phyloP scores from a whole-genome alignment of 2,329 filamentous ascomycete genomes.

The Colletotrichum orbiculare region DNA sequence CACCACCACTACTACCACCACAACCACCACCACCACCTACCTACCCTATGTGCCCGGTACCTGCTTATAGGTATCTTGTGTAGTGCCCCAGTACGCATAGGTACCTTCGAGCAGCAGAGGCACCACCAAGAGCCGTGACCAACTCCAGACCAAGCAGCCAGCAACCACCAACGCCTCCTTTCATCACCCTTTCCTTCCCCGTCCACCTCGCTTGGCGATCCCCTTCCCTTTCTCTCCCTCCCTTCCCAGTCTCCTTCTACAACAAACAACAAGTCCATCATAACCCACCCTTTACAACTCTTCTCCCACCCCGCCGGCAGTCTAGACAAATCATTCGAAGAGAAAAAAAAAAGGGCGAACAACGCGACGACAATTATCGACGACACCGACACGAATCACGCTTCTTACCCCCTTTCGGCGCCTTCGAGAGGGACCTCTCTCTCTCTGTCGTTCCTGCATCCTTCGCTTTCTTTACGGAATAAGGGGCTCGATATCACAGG shows the following conservation, averaged over 20 bases:
- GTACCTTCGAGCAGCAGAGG: too few relatives aligned
- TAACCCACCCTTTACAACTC: slow-evolving; percentile 19
- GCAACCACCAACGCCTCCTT: slow-evolving; percentile 27
- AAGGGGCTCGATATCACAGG: slow-evolving; percentile 1
- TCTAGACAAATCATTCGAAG: slow-evolving; percentile 17
- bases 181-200: slow-evolving; percentile 32
- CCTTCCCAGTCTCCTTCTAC: slow-evolving; percentile 25
- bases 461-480: slow-evolving; percentile 3
- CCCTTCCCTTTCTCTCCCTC: slow-evolving; percentile 26
- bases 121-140: slow-evolving; percentile 2
- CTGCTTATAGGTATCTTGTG: too few relatives aligned
- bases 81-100: too few relatives aligned
- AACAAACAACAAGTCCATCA: slow-evolving; percentile 29
- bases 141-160: neutral
- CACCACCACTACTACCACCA: neutral
- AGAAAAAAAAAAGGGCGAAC: neutral
- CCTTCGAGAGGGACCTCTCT: slow-evolving; percentile 27
- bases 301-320: slow-evolving; percentile 14
- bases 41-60: neutral
- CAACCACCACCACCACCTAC: neutral
- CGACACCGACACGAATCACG: slow-evolving; percentile 24
- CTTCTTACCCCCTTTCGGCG: slow-evolving; percentile 15
- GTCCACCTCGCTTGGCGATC: slow-evolving; percentile 34
- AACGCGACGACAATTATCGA: slow-evolving; percentile 8
- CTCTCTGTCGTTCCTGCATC: slow-evolving; percentile 16